Evolutionary conservation across 352 stramenopile species (phyloP).

Genomic region (Peronospora belbahrii): DNA sequence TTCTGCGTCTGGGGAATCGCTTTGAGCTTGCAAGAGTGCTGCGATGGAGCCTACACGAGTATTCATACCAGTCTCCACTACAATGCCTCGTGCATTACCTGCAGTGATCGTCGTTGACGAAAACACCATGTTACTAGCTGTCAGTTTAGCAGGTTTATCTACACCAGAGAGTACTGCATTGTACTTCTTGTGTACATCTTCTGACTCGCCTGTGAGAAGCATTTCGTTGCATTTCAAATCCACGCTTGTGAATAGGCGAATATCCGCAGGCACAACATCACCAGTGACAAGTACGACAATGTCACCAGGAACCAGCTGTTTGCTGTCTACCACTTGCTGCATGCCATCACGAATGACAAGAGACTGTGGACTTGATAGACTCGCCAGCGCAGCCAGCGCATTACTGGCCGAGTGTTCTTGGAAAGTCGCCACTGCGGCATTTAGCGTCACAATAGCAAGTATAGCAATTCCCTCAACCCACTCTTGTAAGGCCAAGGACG

Average conservation of each 20-base stretch:
- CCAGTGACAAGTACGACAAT: slow-evolving; percentile 87
- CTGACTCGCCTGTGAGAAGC: slow-evolving; percentile 89
- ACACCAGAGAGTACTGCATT: slow-evolving; percentile 25
- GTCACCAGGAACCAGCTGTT: slow-evolving; percentile 66
- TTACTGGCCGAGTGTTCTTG: slow-evolving; percentile 64
- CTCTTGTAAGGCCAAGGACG: slow-evolving; percentile 49
- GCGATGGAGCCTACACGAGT: slow-evolving; percentile 68
- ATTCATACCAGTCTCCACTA: slow-evolving; percentile 70
- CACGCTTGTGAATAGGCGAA: slow-evolving; percentile 82
- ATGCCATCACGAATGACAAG: slow-evolving; percentile 55
- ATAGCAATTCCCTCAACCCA: slow-evolving; percentile 68
- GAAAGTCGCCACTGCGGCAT: slow-evolving; percentile 48
- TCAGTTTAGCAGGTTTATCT: slow-evolving; percentile 38
- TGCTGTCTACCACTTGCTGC: slow-evolving; percentile 58
- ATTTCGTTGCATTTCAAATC: slow-evolving; percentile 90
- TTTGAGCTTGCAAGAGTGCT: slow-evolving; percentile 44
- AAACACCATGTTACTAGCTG: slow-evolving; percentile 90
- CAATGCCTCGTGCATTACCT: slow-evolving; percentile 58
- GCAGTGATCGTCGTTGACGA: slow-evolving; percentile 81
- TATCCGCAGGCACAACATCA: slow-evolving; percentile 90
- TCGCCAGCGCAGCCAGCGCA: slow-evolving; percentile 46
- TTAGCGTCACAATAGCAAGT: slow-evolving; percentile 55
- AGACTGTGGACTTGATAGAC: slow-evolving; percentile 57
- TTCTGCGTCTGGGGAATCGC: slow-evolving; percentile 1
- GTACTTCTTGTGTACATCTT: slow-evolving; percentile 69